phyloP scores from a whole-genome alignment of 169 alveolate species.

The Cryptosporidium andersoni region DNA sequence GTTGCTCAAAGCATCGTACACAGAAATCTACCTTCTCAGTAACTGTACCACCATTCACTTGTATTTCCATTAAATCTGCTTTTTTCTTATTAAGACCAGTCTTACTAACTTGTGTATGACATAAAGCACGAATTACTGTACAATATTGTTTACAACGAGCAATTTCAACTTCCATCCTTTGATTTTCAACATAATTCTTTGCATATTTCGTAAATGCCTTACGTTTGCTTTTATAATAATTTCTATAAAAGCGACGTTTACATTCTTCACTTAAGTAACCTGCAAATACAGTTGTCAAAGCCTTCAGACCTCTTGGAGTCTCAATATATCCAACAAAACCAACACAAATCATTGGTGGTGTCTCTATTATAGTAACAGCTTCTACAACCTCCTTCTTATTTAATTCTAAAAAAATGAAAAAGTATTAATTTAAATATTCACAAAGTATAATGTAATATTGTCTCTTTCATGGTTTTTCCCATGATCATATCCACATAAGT shows the following conservation, averaged over 20 bases:
- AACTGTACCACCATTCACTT: slow-evolving; percentile 99
- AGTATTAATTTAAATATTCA: background rate
- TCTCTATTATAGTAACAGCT: slow-evolving; percentile 98
- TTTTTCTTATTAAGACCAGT: slow-evolving; percentile 94
- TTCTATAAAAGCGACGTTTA: slow-evolving; percentile 98
- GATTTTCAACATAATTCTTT: slow-evolving; percentile 86
- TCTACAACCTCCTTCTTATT: slow-evolving; percentile 99
- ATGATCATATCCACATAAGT: slow-evolving; percentile 61
- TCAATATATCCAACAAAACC: slow-evolving; percentile 99
- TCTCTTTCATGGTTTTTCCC: slow-evolving; percentile 78
- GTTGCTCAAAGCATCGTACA: slow-evolving; percentile 93
- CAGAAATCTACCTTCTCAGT: slow-evolving; percentile 96
- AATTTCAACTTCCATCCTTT: slow-evolving; percentile 89
- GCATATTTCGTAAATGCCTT: slow-evolving; percentile 99
- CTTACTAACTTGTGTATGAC: slow-evolving; percentile 98
- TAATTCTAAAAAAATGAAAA: slow-evolving; percentile 75
- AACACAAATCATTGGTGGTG: slow-evolving; percentile 98
- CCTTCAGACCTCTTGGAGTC: slow-evolving; percentile 98
- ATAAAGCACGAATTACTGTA: slow-evolving; percentile 96
- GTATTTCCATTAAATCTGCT: slow-evolving; percentile 99
- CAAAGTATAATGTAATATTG: slow-evolving; percentile 5
- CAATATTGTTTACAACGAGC: slow-evolving; percentile 95
- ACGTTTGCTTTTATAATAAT: slow-evolving; percentile 97
- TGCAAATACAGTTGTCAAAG: slow-evolving; percentile 98
- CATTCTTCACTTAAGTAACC: slow-evolving; percentile 96